A percentile compares a stretch with the other conserved stretches of the same genome.
Conservation (phyloP, 352 stramenopile species). For the Phytophthora foliorum region DNA sequence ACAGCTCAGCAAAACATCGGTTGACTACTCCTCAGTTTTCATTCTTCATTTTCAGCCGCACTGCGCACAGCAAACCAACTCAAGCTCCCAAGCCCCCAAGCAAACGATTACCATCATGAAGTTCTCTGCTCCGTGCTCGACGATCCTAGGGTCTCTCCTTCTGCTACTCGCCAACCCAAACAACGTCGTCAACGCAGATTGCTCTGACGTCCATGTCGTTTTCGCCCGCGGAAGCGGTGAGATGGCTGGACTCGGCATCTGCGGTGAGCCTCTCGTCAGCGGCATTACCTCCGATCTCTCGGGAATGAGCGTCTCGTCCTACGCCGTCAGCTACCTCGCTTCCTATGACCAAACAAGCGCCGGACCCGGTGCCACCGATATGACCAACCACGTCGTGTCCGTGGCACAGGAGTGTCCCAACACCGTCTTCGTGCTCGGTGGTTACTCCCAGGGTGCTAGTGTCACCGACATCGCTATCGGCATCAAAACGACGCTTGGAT, state of each 20-base stretch:
- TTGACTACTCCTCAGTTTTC: conserved; percentile 9
- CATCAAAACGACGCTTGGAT: conserved; percentile 36
- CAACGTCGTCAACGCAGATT: neutral
- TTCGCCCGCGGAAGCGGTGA: conserved; percentile 25
- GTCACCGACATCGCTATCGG: conserved; percentile 46
- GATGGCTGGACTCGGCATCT: conserved; percentile 34
- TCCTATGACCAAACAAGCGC: conserved; percentile 30
- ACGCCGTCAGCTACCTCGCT: conserved; percentile 41
- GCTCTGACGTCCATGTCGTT: neutral
- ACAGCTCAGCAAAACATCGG: neutral
- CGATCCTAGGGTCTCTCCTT: neutral
- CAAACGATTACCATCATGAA: neutral
- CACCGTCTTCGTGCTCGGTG: conserved; percentile 39
- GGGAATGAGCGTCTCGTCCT: conserved; percentile 42
- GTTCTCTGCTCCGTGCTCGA: neutral
- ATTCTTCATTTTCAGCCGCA: conserved; percentile 23
- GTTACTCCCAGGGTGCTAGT: conserved; percentile 48
- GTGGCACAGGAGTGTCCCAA: conserved; percentile 41
- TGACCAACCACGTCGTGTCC: conserved; percentile 44
- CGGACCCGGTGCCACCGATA: conserved; percentile 36
- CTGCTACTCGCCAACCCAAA: neutral
- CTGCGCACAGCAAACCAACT: neutral
- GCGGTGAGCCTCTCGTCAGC: conserved; percentile 37
- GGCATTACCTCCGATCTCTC: conserved; percentile 28
- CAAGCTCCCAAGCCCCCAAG: neutral